Evolutionary conservation across 192 early-diverging fungal species (phyloP), one percentile per base, ranked within the genome.

Genomic region (Backusella psychrophila): DNA sequence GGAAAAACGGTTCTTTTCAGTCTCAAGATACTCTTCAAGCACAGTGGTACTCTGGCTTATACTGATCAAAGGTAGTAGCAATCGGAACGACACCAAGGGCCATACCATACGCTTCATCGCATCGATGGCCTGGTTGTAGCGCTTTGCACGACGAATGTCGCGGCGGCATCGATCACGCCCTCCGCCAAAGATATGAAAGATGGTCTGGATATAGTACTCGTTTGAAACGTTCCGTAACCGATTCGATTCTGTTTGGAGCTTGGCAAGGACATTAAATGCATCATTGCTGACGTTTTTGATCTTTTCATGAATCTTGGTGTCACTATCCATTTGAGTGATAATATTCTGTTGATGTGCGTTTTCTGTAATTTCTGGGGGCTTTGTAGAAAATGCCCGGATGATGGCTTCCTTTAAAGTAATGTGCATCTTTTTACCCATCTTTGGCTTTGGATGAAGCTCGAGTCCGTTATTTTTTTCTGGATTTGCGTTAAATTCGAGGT

Each of bases 41-140:
- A 39, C 21, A 1, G 35, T 34, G 19, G 39, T 15, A 1, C 21
- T 66, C 44, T 38, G 26, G 5, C 63, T 65, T 9, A 65, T 29
- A 19, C 41, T 65, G 7, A 75, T 35, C 15, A 67, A 33, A 1
- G 74, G 74, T 1, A 41, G 4, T 6, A 75, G 8, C 17, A 75
- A 34, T 8, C 74, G 41, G 44, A 75, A 75, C 1, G 74, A 75
- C 15, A 75, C 39, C 11, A 63, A 67, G 3, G 74, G 31, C 59
- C 56, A 67, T 4, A 75, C 41, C 14, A 75, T 66, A 4, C 63
- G 59, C 2, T 67, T 75, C 59, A 75, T 75, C 0, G 63, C 74
- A 36, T 66, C 63, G 14, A 75, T 63, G 1, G 63, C 74, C 17
- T 75, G 39, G 19, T 66, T 75, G 29, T 75, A 75, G 46, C 74